Base-by-base conservation (phyloP, 73 alveolate species). In the Durusdinium trenchii region DNA sequence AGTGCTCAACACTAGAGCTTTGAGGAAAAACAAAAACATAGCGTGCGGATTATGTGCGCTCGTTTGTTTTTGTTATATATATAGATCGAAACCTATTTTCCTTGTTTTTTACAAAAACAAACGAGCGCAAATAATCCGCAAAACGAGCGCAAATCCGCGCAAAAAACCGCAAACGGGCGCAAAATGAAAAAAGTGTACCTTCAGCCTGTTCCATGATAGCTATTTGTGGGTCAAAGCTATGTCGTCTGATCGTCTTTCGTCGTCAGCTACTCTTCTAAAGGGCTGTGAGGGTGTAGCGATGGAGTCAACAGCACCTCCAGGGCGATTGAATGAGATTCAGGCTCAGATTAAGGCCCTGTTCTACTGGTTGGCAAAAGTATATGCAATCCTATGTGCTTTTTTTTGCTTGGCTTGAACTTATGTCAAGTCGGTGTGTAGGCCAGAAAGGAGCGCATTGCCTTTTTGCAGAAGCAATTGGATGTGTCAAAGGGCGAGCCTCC, bases 81-180 rank as follows among this genome's bases (percentile, higher is more conserved):
- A 6, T 38, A 28, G 79, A 26, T 9, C 38, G 42, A 9, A 64
- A 35, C 79, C 9, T 18, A 16, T 64, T 9, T 64, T 9, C n/a
- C 23, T 28, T 6, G 23, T 64, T 64, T 9, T 9, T 9, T 28
- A 6, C n/a, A 9, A 64, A 28, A 64, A 35, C 6, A 64, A 64
- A 57, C 69, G 69, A 23, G 79, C 38, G 79, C 79, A 64, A 64
- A 64, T 16, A 64, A 64, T 16, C 42, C 28, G 79, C 79, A 64
- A 64, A 64, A 64, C 79, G 79, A 38, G 79, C 79, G 79, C 79
- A 64, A 64, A 64, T 64, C 79, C 45, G 79, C 79, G 79, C 79
- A 64, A 64, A 64, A 26, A 64, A 64, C 12, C 38, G 79, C 79
- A 64, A 64, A 64, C 23, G 79, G 79, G 79, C 79, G 79, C 79